A percentile compares a stretch with the other conserved stretches of the same genome.
phyloP scores from a whole-genome alignment of 495 filamentous ascomycete species.

The Neurospora terricola region DNA sequence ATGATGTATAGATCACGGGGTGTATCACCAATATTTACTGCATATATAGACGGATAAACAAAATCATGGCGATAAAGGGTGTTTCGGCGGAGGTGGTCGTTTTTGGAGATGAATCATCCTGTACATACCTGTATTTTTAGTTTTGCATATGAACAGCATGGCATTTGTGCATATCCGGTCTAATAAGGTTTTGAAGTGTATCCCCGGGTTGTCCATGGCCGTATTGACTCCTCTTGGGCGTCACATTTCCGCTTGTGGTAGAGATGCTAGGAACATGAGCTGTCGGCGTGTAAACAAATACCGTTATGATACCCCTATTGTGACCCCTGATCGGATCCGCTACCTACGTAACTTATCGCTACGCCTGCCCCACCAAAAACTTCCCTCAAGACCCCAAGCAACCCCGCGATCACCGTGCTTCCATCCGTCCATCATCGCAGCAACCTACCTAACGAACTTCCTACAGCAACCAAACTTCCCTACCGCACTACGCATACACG shows the following conservation, averaged over 20 bases:
- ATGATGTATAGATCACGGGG: background rate
- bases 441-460: background rate
- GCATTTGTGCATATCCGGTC: background rate
- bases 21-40: background rate
- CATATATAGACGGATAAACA: background rate
- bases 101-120: background rate
- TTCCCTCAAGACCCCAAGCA: background rate
- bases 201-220: background rate
- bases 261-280: background rate
- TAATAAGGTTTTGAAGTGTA: background rate
- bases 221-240: background rate
- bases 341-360: background rate
- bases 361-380: slow-evolving; percentile 7
- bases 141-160: background rate
- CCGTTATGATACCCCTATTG: background rate
- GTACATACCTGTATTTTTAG: background rate
- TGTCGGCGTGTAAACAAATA: background rate
- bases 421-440: background rate
- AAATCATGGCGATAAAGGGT: background rate
- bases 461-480: background rate
- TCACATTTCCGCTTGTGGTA: background rate
- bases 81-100: background rate
- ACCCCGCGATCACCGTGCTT: slow-evolving; percentile 14
- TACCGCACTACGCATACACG: background rate
- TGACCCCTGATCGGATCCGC: background rate